These are phyloP conservation scores for Candida albicans DNA, from an alignment of 1,139 yeast genomes.

Conservation along the genomic window DNA sequence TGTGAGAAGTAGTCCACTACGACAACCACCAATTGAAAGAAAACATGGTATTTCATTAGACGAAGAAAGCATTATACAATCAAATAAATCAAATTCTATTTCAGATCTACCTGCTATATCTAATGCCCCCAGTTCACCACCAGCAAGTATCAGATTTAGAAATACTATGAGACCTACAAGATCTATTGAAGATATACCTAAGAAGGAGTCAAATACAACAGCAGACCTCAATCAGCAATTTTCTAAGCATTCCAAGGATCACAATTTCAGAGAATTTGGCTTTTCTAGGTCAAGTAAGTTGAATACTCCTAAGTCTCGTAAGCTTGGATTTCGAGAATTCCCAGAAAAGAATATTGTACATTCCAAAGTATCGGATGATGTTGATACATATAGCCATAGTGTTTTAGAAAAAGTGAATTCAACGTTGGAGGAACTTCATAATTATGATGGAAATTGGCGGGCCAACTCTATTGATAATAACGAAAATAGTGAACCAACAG, in stretches of 20 bases:
- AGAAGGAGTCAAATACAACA: too few relatives aligned
- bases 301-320: too few relatives aligned
- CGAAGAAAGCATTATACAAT: neutral
- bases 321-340: too few relatives aligned
- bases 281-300: too few relatives aligned
- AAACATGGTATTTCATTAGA: neutral
- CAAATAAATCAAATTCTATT: conserved; percentile 16
- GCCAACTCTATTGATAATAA: neutral
- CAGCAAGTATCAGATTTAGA: conserved; percentile 9
- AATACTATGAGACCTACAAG: neutral
- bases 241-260: too few relatives aligned
- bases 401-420: conserved; percentile 15
- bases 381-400: conserved; percentile 6
- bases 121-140: conserved; percentile 9
- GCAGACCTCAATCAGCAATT: too few relatives aligned
- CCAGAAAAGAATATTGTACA: too few relatives aligned
- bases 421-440: conserved; percentile 12
- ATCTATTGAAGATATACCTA: too few relatives aligned
- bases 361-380: neutral
- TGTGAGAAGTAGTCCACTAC: conserved; percentile 3
- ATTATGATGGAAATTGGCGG: neutral
- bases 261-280: too few relatives aligned
- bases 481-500: neutral
- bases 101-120: neutral
- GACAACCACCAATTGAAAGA: conserved; percentile 3